Conservation (phyloP, 2,329 filamentous ascomycete species). For the Penicillium brevicompactum region DNA sequence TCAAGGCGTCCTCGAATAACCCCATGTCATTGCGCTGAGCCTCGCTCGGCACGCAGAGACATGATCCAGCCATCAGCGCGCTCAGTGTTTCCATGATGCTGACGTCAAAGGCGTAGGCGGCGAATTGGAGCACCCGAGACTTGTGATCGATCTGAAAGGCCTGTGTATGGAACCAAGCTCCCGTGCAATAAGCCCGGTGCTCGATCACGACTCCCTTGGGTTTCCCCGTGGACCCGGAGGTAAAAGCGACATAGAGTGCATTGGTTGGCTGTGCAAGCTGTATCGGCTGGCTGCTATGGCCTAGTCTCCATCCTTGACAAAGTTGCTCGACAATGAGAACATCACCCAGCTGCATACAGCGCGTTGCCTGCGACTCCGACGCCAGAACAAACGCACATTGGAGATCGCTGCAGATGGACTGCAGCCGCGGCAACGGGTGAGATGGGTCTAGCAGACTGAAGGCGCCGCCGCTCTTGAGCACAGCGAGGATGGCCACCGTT, state of each 20-base stretch:
- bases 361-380: neutral
- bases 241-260: neutral
- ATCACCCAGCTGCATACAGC: too few relatives aligned
- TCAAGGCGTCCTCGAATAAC: too few relatives aligned
- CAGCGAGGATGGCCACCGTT: neutral
- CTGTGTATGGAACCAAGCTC: constrained; percentile 49
- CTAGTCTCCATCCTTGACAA: neutral
- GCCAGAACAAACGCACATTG: neutral
- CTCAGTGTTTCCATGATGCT: constrained; percentile 40
- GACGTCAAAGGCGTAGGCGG: constrained; percentile 48
- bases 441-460: neutral
- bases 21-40: constrained; percentile 41
- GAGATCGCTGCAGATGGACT: neutral
- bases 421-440: neutral
- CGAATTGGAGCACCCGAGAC: constrained; percentile 44
- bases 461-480: neutral
- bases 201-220: neutral
- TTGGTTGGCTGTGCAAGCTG: neutral
- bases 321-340: neutral
- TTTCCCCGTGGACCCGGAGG: neutral
- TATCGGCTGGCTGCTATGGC: neutral
- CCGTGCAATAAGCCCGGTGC: constrained; percentile 56
- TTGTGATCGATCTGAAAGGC: constrained; percentile 49
- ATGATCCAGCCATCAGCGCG: constrained; percentile 42
- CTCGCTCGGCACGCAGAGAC: constrained; percentile 45